These are phyloP conservation scores for Chrysanthemum makinoi DNA, from an alignment of 129 eudicot species.

Conservation along the genomic window DNA sequence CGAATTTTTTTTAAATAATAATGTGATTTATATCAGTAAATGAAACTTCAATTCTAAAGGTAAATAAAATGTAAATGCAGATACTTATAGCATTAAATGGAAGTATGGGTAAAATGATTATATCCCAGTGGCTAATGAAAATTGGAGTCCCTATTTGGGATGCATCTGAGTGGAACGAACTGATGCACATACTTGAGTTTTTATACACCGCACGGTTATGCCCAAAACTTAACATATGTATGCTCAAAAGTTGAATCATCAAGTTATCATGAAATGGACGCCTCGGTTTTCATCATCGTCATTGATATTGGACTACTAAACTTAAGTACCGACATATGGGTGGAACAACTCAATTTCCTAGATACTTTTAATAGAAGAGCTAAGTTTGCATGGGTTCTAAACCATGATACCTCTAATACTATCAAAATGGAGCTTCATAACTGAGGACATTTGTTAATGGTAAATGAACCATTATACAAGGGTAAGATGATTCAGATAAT, in stretches of 20 bases:
- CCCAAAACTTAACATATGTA: slow-evolving; percentile 28
- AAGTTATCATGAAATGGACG: slow-evolving; percentile 24
- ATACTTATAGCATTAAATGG: slow-evolving; percentile 85
- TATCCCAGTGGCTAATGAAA: slow-evolving; percentile 62
- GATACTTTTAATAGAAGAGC: slow-evolving; percentile 44
- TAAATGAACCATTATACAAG: slow-evolving; percentile 78
- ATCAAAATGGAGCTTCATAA: slow-evolving; percentile 77
- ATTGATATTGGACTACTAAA: slow-evolving; percentile 79
- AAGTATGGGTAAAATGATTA: slow-evolving; percentile 55
- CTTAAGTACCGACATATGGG: slow-evolving; percentile 77
- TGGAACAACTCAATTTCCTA: slow-evolving; percentile 73
- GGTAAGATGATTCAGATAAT: slow-evolving; percentile 78
- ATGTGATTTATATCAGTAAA: not conserved
- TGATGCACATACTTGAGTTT: slow-evolving; percentile 69
- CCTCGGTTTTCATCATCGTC: slow-evolving; percentile 53
- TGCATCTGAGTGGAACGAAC: slow-evolving; percentile 91
- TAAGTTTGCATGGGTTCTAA: slow-evolving; percentile 87
- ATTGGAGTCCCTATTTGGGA: slow-evolving; percentile 55
- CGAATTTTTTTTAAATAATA: not conserved
- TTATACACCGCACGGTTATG: slow-evolving; percentile 36
- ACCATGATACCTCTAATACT: slow-evolving; percentile 74
- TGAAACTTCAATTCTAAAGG: not conserved
- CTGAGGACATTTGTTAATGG: slow-evolving; percentile 76
- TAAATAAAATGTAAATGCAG: slow-evolving; percentile 40
- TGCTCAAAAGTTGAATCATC: slow-evolving; percentile 33